A percentile compares a stretch with the other conserved stretches of the same genome.
Conservation (phyloP, 257 asterid species). For the Nemophila menziesii region DNA sequence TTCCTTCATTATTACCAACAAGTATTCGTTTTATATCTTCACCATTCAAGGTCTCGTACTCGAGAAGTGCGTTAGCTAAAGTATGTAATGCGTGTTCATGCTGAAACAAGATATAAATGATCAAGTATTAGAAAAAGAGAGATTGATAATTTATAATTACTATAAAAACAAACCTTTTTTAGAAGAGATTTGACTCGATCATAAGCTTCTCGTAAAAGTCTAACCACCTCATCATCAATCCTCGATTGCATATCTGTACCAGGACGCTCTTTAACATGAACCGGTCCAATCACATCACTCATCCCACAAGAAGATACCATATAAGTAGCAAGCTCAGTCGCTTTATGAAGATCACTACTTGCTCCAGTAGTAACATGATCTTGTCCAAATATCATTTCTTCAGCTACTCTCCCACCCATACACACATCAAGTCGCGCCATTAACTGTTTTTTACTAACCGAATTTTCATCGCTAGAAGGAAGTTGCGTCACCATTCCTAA, state of each 20-base stretch:
- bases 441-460: constrained; percentile 85
- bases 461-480: constrained; percentile 82
- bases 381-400: constrained; percentile 83
- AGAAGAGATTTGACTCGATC: constrained; percentile 81
- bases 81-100: constrained; percentile 82
- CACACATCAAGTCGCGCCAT: constrained; percentile 96
- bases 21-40: constrained; percentile 73
- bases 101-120: constrained; percentile 17
- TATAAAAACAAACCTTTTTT: constrained; percentile 45
- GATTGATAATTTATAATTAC: neutral
- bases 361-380: constrained; percentile 95
- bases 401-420: constrained; percentile 98
- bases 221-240: constrained; percentile 91
- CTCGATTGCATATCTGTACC: constrained; percentile 94
- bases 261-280: constrained; percentile 83
- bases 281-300: constrained; percentile 93
- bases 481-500: constrained; percentile 98
- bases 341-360: constrained; percentile 73
- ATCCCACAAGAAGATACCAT: constrained; percentile 93
- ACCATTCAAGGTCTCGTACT: constrained; percentile 61
- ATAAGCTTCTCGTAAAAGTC: constrained; percentile 79
- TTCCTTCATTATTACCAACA: constrained; percentile 32
- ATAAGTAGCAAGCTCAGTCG: constrained; percentile 87
- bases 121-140: neutral
- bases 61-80: constrained; percentile 79